Evolutionary conservation across 2,329 filamentous ascomycete genomes (phyloP).

Genomic region (Fusarium equiseti): DNA sequence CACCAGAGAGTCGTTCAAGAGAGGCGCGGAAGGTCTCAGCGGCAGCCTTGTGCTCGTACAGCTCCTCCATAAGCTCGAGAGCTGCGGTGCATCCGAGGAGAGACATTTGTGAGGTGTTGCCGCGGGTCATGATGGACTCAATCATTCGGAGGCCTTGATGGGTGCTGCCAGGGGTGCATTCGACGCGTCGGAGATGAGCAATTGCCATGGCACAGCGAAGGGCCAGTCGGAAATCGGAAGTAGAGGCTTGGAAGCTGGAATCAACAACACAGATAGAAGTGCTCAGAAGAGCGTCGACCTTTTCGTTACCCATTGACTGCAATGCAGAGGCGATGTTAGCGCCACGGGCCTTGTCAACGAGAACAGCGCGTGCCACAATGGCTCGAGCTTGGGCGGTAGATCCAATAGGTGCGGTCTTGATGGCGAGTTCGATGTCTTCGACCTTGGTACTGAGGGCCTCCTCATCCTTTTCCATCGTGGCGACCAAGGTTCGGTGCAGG

Average conservation of each 20-base stretch:
- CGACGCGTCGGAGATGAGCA: constrained; percentile 65
- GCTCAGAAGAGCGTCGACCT: constrained; percentile 42
- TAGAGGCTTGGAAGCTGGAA: constrained; percentile 56
- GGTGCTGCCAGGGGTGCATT: constrained; percentile 52
- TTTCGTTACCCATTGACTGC: constrained; percentile 59
- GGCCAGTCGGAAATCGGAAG: constrained; percentile 67
- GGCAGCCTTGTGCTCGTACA: constrained; percentile 61
- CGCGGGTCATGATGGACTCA: constrained; percentile 61
- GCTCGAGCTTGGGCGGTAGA: constrained; percentile 76
- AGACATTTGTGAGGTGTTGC: constrained; percentile 59
- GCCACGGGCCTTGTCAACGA: constrained; percentile 66
- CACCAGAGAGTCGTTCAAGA: constrained; percentile 69
- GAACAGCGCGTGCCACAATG: constrained; percentile 68
- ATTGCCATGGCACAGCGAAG: constrained; percentile 71
- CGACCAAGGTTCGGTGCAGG: constrained; percentile 76
- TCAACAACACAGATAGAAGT: constrained; percentile 59
- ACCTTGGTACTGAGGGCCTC: constrained; percentile 31
- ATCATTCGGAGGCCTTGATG: constrained; percentile 62
- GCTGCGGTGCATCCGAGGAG: constrained; percentile 71
- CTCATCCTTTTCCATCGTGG: constrained; percentile 68
- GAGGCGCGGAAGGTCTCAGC: constrained; percentile 61
- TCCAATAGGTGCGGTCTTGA: constrained; percentile 80
- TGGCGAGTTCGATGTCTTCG: constrained; percentile 73
- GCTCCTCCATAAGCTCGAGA: constrained; percentile 68
- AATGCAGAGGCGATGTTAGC: constrained; percentile 68